Evolutionary conservation across 495 filamentous ascomycete species (phyloP).

Genomic region (Viridothelium virens): DNA sequence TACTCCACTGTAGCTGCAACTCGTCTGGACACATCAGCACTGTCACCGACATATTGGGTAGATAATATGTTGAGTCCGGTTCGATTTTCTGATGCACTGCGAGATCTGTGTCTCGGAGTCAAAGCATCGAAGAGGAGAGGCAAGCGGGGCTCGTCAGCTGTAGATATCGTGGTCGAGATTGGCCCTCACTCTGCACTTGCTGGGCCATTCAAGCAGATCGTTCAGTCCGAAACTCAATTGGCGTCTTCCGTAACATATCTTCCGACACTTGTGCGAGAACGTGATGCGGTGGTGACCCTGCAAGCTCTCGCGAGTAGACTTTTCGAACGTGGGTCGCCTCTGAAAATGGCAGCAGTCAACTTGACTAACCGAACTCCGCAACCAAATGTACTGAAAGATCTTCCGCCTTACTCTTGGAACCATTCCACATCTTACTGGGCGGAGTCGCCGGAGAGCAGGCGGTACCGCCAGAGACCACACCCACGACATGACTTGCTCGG

Average conservation of each 20-base stretch:
- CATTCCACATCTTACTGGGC: conserved; percentile 6
- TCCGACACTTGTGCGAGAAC: not conserved
- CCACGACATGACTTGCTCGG: conserved; percentile 51
- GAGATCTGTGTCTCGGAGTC: not conserved
- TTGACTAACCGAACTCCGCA: not conserved
- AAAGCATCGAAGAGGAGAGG: not conserved
- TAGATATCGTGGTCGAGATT: conserved; percentile 17
- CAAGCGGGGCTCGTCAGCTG: not conserved
- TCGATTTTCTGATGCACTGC: not conserved
- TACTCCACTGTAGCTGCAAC: not conserved
- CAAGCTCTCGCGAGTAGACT: not conserved
- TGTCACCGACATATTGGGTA: conserved; percentile 18
- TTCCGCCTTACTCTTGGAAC: conserved; percentile 2
- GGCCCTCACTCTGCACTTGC: conserved; percentile 18
- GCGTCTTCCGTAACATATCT: not conserved
- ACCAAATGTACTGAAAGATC: not conserved
- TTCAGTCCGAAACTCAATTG: not conserved
- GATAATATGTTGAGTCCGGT: conserved; percentile 14
- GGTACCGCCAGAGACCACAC: conserved; percentile 41
- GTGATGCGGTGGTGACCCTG: not conserved
- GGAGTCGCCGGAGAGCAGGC: conserved; percentile 34
- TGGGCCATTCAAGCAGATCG: conserved; percentile 8
- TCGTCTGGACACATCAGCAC: not conserved
- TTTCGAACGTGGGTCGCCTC: not conserved
- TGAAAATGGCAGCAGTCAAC: conserved; percentile 1